Evolutionary conservation across 2,329 filamentous ascomycete species (phyloP), one percentile per base, ranked within the genome.

Genomic region (Colletotrichum lentis): DNA sequence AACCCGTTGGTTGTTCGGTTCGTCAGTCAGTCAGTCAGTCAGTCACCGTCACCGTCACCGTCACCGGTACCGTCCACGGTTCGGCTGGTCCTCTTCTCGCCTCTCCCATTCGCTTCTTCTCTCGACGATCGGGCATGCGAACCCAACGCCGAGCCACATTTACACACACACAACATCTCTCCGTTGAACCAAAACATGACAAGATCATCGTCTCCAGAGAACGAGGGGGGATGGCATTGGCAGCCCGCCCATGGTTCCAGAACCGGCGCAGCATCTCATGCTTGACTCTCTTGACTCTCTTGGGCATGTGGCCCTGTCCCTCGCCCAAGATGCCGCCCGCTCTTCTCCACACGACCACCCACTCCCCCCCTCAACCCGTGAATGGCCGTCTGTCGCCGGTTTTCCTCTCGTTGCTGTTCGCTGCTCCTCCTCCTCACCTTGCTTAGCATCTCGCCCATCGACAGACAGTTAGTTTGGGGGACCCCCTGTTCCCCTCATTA

Each of bases 301-400:
- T 47, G 62, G 52, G 55, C 66, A 69, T 66, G 62, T 61, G 66
- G 55, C 44, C 65, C 66, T 56, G 65, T 59, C 27, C 22, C 37
- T 65, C 49, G 31, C 24, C 61, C 55, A 58, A 58, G 43, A 60
- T 43, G 54, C 58, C 44, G 59, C 52, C 31, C 50, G 50, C 35
- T 63, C 22, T 58, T 35, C 63, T 67, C 67, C 64, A 67, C 66
- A 18, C n/a, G 22, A 20, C 3, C 55, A 60, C 54, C 61, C 62
- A 22, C 20, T 20, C 18, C 37, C n/a, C 46, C 18, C 37, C n/a
- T 14, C 3, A 39, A 62, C 52, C 63, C 67, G 63, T 58, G 44
- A 69, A 67, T 63, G 67, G 53, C 67, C 67, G 67, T 56, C 58
- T 62, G 62, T 66, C 62, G 62, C 66, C 62, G 57, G 50, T 69